Evolutionary conservation across 2,329 filamentous ascomycete genomes (phyloP).

Genomic region (Hawksworthiomyces lignivorus): DNA sequence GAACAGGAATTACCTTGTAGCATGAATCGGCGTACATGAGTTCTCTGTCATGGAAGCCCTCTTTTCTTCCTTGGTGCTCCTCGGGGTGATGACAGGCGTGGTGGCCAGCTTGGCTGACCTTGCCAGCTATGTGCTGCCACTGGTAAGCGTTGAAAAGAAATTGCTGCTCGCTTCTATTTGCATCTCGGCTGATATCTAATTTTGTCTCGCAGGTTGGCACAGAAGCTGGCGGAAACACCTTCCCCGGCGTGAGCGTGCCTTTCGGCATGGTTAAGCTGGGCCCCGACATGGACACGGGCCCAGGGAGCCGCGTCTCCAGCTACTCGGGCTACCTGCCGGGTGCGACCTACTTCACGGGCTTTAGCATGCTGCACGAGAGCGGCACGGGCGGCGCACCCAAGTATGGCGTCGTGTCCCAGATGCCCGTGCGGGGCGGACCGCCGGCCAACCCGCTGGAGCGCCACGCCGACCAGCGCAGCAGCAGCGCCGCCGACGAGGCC

Average conservation of each 20-base stretch:
- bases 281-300: slow-evolving; percentile 32
- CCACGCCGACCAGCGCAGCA: slow-evolving; percentile 49
- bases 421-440: slow-evolving; percentile 40
- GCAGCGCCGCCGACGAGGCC: slow-evolving; percentile 30
- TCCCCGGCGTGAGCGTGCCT: slow-evolving; percentile 40
- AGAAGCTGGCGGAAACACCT: slow-evolving; percentile 39
- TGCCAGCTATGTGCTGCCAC: slow-evolving; percentile 27
- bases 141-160: slow-evolving; percentile 7
- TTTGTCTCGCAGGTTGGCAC: slow-evolving; percentile 32
- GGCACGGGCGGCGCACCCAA: slow-evolving; percentile 64
- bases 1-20: too few relatives aligned
- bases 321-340: slow-evolving; percentile 44
- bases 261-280: slow-evolving; percentile 43
- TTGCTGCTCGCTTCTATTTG: too few relatives aligned
- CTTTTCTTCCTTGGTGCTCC: background rate
- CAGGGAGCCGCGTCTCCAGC: slow-evolving; percentile 36
- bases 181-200: background rate
- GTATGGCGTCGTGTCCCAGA: slow-evolving; percentile 57
- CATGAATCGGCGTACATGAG: too few relatives aligned
- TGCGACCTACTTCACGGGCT: slow-evolving; percentile 37
- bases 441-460: slow-evolving; percentile 31
- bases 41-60: too few relatives aligned
- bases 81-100: slow-evolving; percentile 1
- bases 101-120: slow-evolving; percentile 18
- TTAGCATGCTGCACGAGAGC: slow-evolving; percentile 58